Base-by-base conservation (phyloP, 345 rosid genomes). In the Crucihimalaya himalaica region DNA sequence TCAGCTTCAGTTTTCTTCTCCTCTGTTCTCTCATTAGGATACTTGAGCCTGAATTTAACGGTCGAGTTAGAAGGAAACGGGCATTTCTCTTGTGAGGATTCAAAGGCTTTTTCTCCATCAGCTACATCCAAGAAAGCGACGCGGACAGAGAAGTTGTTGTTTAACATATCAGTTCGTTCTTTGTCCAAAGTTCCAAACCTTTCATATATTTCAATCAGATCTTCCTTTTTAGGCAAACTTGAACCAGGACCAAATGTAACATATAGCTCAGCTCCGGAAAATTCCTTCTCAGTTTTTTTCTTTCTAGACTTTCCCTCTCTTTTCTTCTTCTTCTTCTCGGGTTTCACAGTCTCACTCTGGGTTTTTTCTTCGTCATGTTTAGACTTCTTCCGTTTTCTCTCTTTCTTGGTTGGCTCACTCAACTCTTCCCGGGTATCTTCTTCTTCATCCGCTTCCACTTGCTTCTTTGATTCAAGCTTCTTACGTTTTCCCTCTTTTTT, bases 31-130 rank as follows among this genome's bases (percentile, higher is more conserved):
- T 78, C 75, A 43, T 78, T 82, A 21, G 80, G 67, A 58, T 54
- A 66, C 65, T 72, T 78, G 51, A 78, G 73, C 8, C 76, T 71
- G 69, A 72, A 78, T 12, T 51, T 78, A 23, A 59, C 53, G 1
- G 50, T 25, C 45, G 50, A 43, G 10, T n/a, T 21, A 42, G 64
- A 39, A 61, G 35, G 10, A 59, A 72, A 72, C 1, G 78, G 77
- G 45, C 45, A 58, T 3, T 43, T 66, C 69, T 66, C 65, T 34
- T 63, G 87, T 42, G 92, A 87, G 25, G 78, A 67, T 18, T 81
- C 87, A 39, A 86, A 84, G 52, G 98, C 98, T 31, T 78, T 81
- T 64, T 86, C 87, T 5, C 93, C 98, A 40, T 86, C 92, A 10
- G 84, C 72, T 42, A 66, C 66, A 47, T 64, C 81, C 48, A 73